Evolutionary conservation across 495 filamentous ascomycete species (phyloP).

Genomic region (Melanomma pulvis-pyrius): DNA sequence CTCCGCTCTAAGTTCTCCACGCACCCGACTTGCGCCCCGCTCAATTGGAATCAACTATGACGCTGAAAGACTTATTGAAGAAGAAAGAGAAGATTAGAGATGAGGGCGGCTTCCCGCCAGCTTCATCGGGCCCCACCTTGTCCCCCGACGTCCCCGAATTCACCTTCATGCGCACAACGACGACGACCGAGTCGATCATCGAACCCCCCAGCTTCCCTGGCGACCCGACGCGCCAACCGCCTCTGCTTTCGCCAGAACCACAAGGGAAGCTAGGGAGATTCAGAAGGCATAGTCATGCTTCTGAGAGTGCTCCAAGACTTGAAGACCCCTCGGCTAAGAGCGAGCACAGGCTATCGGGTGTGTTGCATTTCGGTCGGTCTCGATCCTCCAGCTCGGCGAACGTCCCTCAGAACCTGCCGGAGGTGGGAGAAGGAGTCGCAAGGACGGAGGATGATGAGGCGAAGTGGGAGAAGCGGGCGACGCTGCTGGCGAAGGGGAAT

Average conservation of each 20-base stretch:
- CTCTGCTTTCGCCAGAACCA: slow-evolving; percentile 35
- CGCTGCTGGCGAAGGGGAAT: slow-evolving; percentile 75
- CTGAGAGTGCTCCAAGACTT: slow-evolving; percentile 32
- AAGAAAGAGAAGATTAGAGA: slow-evolving; percentile 65
- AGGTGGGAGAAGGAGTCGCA: slow-evolving; percentile 50
- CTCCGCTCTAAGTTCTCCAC: background rate
- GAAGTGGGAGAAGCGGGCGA: slow-evolving; percentile 87
- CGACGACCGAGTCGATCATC: slow-evolving; percentile 75
- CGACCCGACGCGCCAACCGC: slow-evolving; percentile 40
- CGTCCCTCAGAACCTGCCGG: slow-evolving; percentile 77
- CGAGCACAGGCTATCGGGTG: slow-evolving; percentile 60
- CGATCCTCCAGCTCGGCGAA: slow-evolving; percentile 64
- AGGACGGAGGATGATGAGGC: slow-evolving; percentile 53
- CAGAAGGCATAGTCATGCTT: slow-evolving; percentile 50
- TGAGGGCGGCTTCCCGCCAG: slow-evolving; percentile 27
- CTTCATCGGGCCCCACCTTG: slow-evolving; percentile 13
- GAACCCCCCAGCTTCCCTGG: slow-evolving; percentile 60
- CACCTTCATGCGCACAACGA: slow-evolving; percentile 83
- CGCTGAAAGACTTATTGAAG: slow-evolving; percentile 71
- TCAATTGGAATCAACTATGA: slow-evolving; percentile 55
- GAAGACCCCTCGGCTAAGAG: slow-evolving; percentile 47
- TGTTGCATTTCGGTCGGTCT: slow-evolving; percentile 64
- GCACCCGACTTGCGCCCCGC: background rate
- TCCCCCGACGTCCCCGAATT: slow-evolving; percentile 64
- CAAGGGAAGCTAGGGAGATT: slow-evolving; percentile 45